These are phyloP conservation scores for Coffea canephora DNA, from an alignment of 257 asterid genomes.

Conservation along the genomic window DNA sequence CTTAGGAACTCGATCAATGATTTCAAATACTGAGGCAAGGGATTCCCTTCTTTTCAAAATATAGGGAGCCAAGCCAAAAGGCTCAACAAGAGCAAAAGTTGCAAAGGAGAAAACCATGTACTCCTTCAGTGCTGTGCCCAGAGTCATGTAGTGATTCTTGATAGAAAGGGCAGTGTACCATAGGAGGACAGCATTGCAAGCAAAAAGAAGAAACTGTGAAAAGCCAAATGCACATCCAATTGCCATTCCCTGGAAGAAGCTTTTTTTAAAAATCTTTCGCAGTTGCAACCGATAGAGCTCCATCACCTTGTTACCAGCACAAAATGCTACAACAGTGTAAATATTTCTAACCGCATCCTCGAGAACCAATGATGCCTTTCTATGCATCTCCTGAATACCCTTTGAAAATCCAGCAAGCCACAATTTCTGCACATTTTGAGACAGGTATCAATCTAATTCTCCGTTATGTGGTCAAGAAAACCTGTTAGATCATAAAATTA, in stretches of 20 bases:
- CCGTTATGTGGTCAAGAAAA: neutral
- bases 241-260: slow-evolving; percentile 96
- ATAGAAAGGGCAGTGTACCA: slow-evolving; percentile 93
- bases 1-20: slow-evolving; percentile 86
- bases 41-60: slow-evolving; percentile 94
- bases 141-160: slow-evolving; percentile 48
- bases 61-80: slow-evolving; percentile 98
- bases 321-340: slow-evolving; percentile 94
- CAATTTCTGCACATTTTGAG: slow-evolving; percentile 60
- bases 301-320: slow-evolving; percentile 99
- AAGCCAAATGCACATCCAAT: slow-evolving; percentile 96
- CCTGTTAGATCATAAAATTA: neutral
- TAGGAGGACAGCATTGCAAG: slow-evolving; percentile 93
- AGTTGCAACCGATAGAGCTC: slow-evolving; percentile 92
- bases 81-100: slow-evolving; percentile 96
- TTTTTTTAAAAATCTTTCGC: slow-evolving; percentile 76
- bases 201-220: slow-evolving; percentile 97
- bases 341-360: slow-evolving; percentile 98
- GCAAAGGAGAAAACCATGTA: slow-evolving; percentile 99
- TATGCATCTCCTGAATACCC: slow-evolving; percentile 99
- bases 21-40: slow-evolving; percentile 80
- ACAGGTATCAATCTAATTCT: neutral
- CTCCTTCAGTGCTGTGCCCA: slow-evolving; percentile 86
- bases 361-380: slow-evolving; percentile 95
- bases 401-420: slow-evolving; percentile 99